Evolutionary conservation across 768 basidiomycete species (phyloP), one percentile per base, ranked within the genome.

Genomic region (Russula foetens): DNA sequence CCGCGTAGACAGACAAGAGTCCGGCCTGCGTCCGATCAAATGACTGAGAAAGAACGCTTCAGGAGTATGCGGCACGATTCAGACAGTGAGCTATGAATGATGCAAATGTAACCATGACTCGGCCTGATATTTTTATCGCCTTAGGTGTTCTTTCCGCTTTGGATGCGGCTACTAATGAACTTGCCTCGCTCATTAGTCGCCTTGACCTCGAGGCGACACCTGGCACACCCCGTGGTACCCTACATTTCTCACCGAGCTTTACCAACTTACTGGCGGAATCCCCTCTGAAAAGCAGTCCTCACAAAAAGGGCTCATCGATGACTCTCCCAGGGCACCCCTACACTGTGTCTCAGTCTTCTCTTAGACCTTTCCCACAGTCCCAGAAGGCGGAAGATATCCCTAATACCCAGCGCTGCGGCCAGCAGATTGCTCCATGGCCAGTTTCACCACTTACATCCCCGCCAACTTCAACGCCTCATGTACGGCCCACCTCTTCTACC

Each of bases 131-230:
- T 28, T 3, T 23, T 53, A 6, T 35, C n/a, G 39, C 63, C 23
- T 19, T 59, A 81, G 88, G 79, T 62, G 81, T 82, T 15, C 68
- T 90, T 1, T 87, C 84, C 0, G 79, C 89, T 31, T 74, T 91
- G n/a, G 86, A 86, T 63, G 87, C 88, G 0, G 90, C 87, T 0
- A 92, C 90, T 1, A 83, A 88, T 53, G 90, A 92, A 44, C 79
- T 92, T 4, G 90, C 86, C 0, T 81, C 82, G 57, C 74, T 92
- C 4, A 88, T 92, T 70, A 88, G 85, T 63, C 80, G 81, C n/a
- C 77, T 92, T n/a, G 87, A 91, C 64, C 75, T 92, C 4, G 83
- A 90, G 68, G 87, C 88, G 4, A 92, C 90, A 0, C 90, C 89
- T 0, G 75, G 76, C 2, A 77, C 82, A 3, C 71, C 77, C 24